Conservation (phyloP, 306 rosid genomes). For the Cyamopsis tetragonoloba region DNA sequence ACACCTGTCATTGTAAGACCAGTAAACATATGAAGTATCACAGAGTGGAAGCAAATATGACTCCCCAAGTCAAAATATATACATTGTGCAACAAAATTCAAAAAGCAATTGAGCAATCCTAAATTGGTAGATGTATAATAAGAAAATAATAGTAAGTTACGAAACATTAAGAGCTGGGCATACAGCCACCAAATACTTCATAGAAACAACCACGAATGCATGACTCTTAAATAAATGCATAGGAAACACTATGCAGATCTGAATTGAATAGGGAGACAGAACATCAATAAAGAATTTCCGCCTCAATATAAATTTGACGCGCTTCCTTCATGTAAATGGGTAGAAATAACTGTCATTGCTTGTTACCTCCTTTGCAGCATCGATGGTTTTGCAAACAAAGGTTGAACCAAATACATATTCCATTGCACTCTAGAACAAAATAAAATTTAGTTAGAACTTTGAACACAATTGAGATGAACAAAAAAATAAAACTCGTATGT, state of each 20-base stretch:
- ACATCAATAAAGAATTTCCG: constrained; percentile 6
- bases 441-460: constrained; percentile 17
- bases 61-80: not conserved
- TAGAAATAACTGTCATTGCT: constrained; percentile 29
- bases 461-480: not conserved
- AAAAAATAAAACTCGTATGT: not conserved
- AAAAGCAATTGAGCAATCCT: not conserved
- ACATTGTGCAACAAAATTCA: not conserved
- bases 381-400: constrained; percentile 75
- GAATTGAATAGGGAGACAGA: constrained; percentile 1
- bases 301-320: constrained; percentile 9
- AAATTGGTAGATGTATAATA: not conserved
- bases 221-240: not conserved
- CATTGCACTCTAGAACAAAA: constrained; percentile 72
- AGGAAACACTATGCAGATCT: not conserved
- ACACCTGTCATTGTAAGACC: not conserved
- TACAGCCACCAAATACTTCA: not conserved
- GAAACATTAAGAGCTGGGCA: not conserved
- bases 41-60: not conserved
- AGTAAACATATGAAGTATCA: constrained; percentile 6
- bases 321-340: not conserved
- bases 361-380: constrained; percentile 92
- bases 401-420: constrained; percentile 94
- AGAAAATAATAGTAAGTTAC: not conserved
- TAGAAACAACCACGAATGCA: not conserved